Base-by-base conservation (phyloP, 805 yeast species). In the Myxozyma sirexii region DNA sequence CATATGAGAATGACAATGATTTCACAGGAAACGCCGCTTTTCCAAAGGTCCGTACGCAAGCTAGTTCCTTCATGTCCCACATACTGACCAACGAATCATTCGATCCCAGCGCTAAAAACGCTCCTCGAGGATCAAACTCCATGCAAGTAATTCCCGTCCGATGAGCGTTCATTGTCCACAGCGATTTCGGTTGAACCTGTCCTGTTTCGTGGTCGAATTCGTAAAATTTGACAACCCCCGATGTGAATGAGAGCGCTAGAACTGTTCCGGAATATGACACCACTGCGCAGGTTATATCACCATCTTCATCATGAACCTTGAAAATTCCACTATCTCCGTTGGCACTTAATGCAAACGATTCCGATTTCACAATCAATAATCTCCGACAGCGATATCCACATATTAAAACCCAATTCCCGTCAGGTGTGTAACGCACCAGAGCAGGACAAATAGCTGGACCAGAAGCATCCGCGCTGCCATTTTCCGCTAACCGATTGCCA, bases 1-100 rank as follows among this genome's bases (percentile, higher is more conserved):
- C 86, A 51, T 75, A 69, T 31, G 79, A 75, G 19, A 76, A 68
- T 33, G 74, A 76, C 13, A 82, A 63, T 13, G 75, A 65, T 2
- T 74, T 65, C 7, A 83, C 70, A 1, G 82, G 75, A 57, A 79
- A 79, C 4, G 59, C 21, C 6, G 52, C 33, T 23, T 54, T 53
- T 21, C 43, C 17, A 26, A 61, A 21, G 0, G 79, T 77, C 37
- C 70, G 68, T n/a, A 68, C 57, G 47, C 75, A 74, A 54, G 76
- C 71, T 71, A 82, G 71, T 27, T 76, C 74, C 1, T 69, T 60
- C 6, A 79, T 68, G 41, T 75, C 74, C 85, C 86, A 84, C 10
- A 82, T 41, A 19, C 83, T 76, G 5, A 82, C 77, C 19, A 80
- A 76, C 26, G 87, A 87, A 60, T 84, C 88, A 56, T 78, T 79